A percentile compares a stretch with the other conserved stretches of the same genome.
Evolutionary conservation across 176 grass and related monocot species (phyloP).

Genomic region (Tillandsia leiboldiana): DNA sequence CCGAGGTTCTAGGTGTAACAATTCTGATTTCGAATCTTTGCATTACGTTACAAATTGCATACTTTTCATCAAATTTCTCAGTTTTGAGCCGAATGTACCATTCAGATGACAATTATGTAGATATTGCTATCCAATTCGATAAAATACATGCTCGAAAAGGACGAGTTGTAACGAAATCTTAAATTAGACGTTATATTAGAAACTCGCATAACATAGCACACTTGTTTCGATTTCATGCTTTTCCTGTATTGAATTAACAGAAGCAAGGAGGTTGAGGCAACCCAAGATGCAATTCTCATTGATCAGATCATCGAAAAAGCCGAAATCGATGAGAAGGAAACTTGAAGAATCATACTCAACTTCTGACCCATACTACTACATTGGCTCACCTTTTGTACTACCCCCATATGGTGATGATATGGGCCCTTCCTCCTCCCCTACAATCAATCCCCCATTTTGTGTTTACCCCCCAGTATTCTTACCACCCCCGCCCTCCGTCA

Average conservation of each 20-base stretch:
- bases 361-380: conserved; percentile 29
- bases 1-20: too few relatives aligned
- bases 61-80: too few relatives aligned
- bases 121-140: too few relatives aligned
- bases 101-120: too few relatives aligned
- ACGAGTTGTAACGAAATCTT: too few relatives aligned
- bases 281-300: not conserved
- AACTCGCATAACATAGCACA: too few relatives aligned
- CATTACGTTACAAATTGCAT: too few relatives aligned
- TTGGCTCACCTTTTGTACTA: conserved; percentile 31
- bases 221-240: too few relatives aligned
- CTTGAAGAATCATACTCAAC: conserved; percentile 26
- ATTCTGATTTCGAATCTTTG: too few relatives aligned
- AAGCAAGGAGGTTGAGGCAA: conserved; percentile 13
- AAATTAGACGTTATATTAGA: too few relatives aligned
- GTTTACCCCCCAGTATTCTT: conserved; percentile 21
- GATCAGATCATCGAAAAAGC: not conserved
- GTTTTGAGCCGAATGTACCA: too few relatives aligned
- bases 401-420: conserved; percentile 42
- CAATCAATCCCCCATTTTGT: conserved; percentile 31
- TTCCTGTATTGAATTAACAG: not conserved
- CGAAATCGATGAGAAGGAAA: not conserved
- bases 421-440: conserved; percentile 9
- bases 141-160: too few relatives aligned
- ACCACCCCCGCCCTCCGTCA: conserved; percentile 7